Evolutionary conservation across 306 rosid genomes (phyloP), one percentile per base, ranked within the genome.

Genomic region (Cicer arietinum): DNA sequence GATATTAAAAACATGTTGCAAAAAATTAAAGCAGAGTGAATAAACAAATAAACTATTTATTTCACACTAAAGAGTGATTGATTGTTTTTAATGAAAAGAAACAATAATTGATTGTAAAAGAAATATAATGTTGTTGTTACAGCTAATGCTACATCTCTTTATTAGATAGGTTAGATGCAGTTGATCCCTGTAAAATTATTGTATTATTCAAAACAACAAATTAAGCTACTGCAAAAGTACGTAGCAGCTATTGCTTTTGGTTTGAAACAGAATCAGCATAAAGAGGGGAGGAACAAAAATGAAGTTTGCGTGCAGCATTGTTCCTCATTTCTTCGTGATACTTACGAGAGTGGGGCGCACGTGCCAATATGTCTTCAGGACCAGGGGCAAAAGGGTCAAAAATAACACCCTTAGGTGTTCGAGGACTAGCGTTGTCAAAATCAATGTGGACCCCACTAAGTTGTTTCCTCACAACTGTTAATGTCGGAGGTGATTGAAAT

Each of bases 341-440:
- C 44, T 60, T 60, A 18, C 66, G 66, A 60, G 20, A 60, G 2
- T 3, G 45, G 1, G 66, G 66, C 11, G 66, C 66, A 1, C 20
- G 20, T 5, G 10, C 66, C 54, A 25, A 25, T 25, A 17, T 11
- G 18, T 62, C 47, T n/a, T 62, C 68, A 62, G 22, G 18, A 62
- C 25, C 47, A 8, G 68, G 68, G 14, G 68, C 68, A 62, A 62
- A 62, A n/a, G 68, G 68, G 47, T 62, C 12, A 8, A 62, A 62
- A n/a, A 62, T 5, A 62, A 13, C 66, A 10, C 10, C 6, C 47
- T 13, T 39, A 8, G 68, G 68, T n/a, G 68, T 39, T 62, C 6
- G 47, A 4, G 48, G 68, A 47, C 10, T n/a, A 14, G 12, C 2
- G 7, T 62, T 39, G 25, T 62, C 47, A 39, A 43, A 62, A 62